Conservation (phyloP, 2,329 filamentous ascomycete species). For the Penicillium sp. region DNA sequence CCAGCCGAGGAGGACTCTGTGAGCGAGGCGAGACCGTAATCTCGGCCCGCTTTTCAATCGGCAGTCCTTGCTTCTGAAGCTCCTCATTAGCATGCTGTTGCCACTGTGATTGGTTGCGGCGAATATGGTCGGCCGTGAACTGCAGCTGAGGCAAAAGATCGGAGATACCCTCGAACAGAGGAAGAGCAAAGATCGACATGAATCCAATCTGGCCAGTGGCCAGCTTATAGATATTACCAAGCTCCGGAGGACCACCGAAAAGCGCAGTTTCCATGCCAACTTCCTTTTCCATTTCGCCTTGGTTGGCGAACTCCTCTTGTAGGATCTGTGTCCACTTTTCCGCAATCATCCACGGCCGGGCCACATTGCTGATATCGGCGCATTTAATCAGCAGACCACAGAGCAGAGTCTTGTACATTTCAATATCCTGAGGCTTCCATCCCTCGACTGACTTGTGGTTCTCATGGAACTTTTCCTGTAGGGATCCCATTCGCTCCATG, state of each 20-base stretch:
- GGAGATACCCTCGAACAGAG: constrained; percentile 84
- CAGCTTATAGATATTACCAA: constrained; percentile 80
- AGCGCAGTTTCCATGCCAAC: constrained; percentile 86
- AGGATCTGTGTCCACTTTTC: constrained; percentile 89
- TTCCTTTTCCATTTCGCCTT: constrained; percentile 88
- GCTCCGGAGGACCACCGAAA: constrained; percentile 75
- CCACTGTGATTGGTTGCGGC: constrained; percentile 76
- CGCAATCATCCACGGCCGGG: constrained; percentile 80
- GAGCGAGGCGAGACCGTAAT: constrained; percentile 39
- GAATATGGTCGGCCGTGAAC: constrained; percentile 82
- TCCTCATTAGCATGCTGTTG: constrained; percentile 40
- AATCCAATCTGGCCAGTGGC: constrained; percentile 90
- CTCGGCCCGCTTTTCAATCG: constrained; percentile 25
- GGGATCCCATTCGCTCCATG: constrained; percentile 81
- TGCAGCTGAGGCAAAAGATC: constrained; percentile 83
- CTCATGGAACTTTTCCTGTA: constrained; percentile 76
- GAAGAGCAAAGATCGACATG: constrained; percentile 94
- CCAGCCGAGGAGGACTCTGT: constrained; percentile 33
- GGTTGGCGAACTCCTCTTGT: constrained; percentile 93
- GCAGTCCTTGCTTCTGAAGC: constrained; percentile 30
- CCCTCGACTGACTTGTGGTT: constrained; percentile 66
- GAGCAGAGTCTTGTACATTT: constrained; percentile 77
- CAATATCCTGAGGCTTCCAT: constrained; percentile 76
- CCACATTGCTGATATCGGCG: constrained; percentile 97
- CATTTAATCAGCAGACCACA: constrained; percentile 96